phyloP scores from a whole-genome alignment of 129 eudicot genomes.

The Cynara cardunculus region DNA sequence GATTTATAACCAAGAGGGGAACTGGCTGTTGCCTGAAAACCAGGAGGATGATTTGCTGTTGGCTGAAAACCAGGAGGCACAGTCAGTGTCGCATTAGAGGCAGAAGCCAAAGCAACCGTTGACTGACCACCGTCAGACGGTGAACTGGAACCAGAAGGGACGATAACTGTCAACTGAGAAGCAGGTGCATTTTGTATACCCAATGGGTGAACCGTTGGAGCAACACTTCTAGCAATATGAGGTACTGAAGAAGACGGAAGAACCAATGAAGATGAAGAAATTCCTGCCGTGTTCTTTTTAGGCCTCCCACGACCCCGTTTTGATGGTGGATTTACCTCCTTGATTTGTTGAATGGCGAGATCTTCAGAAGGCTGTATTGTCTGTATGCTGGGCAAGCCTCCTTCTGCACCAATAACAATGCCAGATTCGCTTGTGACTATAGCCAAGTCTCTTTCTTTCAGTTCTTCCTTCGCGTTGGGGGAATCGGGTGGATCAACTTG shows the following conservation, averaged over 20 bases:
- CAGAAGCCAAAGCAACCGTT: slow-evolving; percentile 4
- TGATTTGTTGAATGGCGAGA: slow-evolving; percentile 30
- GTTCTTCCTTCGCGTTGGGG: slow-evolving; percentile 50
- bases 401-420: slow-evolving; percentile 34
- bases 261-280: slow-evolving; percentile 32
- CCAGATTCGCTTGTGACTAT: slow-evolving; percentile 25
- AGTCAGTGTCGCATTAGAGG: slow-evolving; percentile 14
- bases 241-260: slow-evolving; percentile 34
- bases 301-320: slow-evolving; percentile 99
- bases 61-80: slow-evolving; percentile 38
- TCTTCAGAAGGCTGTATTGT: slow-evolving; percentile 23
- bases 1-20: slow-evolving; percentile 29
- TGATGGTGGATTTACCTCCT: slow-evolving; percentile 53
- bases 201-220: slow-evolving; percentile 26
- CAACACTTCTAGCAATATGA: slow-evolving; percentile 22
- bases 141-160: slow-evolving; percentile 26
- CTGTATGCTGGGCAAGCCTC: slow-evolving; percentile 23
- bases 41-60: slow-evolving; percentile 36
- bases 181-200: slow-evolving; percentile 25
- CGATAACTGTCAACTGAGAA: slow-evolving; percentile 24
- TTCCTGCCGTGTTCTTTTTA: slow-evolving; percentile 39
- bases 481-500: slow-evolving; percentile 72
- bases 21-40: slow-evolving; percentile 27
- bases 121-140: slow-evolving; percentile 15
- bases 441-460: slow-evolving; percentile 36